Evolutionary conservation across 768 basidiomycete species (phyloP).

Genomic region (Hydnum rufescens): DNA sequence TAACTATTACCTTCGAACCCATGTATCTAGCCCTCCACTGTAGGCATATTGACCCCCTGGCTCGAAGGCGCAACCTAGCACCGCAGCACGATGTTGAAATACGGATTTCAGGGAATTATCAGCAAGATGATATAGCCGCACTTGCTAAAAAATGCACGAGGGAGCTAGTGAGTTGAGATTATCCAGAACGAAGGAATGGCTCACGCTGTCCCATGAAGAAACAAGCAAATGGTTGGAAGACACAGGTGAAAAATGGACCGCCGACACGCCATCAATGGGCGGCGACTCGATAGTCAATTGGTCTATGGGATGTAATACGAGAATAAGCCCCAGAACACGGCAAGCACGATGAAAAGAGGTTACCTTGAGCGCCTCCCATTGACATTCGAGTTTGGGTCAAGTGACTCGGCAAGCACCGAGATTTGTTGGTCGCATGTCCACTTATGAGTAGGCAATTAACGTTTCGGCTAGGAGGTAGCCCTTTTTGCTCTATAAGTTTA

Average conservation of each 20-base stretch:
- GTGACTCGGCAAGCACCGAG: too few relatives aligned
- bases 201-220: slow-evolving; percentile 75
- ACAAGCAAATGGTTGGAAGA: slow-evolving; percentile 64
- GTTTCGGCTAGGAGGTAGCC: too few relatives aligned
- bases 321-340: too few relatives aligned
- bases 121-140: slow-evolving; percentile 34
- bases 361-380: too few relatives aligned
- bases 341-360: too few relatives aligned
- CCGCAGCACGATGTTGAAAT: slow-evolving; percentile 74
- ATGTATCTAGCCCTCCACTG: slow-evolving; percentile 74
- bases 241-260: slow-evolving; percentile 59
- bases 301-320: not conserved
- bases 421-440: too few relatives aligned
- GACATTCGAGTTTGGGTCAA: too few relatives aligned
- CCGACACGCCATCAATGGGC: slow-evolving; percentile 72
- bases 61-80: slow-evolving; percentile 60
- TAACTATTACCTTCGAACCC: slow-evolving; percentile 65
- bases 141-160: slow-evolving; percentile 29
- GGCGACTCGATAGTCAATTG: slow-evolving; percentile 31
- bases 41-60: slow-evolving; percentile 45
- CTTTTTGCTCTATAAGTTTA: too few relatives aligned
- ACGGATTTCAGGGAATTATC: slow-evolving; percentile 54
- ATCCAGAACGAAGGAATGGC: slow-evolving; percentile 18
- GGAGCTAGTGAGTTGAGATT: slow-evolving; percentile 13
- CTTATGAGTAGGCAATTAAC: too few relatives aligned